phyloP scores from a whole-genome alignment of 352 stramenopile species.

The Aphanomyces stellatus region DNA sequence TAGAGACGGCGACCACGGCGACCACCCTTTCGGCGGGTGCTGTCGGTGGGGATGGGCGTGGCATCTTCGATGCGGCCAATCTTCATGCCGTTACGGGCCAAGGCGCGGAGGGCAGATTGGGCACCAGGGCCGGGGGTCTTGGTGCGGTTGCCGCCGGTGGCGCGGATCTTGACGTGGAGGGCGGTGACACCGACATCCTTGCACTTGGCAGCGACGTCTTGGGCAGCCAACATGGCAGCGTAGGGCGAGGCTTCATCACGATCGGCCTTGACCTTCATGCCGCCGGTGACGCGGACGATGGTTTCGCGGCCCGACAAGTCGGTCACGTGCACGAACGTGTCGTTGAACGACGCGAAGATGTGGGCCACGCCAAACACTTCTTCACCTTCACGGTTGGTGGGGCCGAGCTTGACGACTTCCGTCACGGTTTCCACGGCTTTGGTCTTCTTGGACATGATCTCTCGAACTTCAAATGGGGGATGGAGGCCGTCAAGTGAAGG shows the following conservation, averaged over 20 bases:
- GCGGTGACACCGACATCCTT: slow-evolving; percentile 98
- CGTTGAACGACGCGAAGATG: slow-evolving; percentile 99
- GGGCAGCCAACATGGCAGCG: slow-evolving; percentile 99
- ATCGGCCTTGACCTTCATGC: slow-evolving; percentile 99
- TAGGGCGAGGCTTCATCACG: slow-evolving; percentile 99
- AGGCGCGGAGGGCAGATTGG: slow-evolving; percentile 96
- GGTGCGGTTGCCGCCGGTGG: slow-evolving; percentile 98
- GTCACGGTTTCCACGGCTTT: slow-evolving; percentile 62
- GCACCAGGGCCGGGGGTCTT: slow-evolving; percentile 97
- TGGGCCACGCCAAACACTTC: slow-evolving; percentile 99
- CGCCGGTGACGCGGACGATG: slow-evolving; percentile 98
- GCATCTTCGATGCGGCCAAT: slow-evolving; percentile 99
- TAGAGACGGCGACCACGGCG: slow-evolving; percentile 99
- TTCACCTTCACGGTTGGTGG: slow-evolving; percentile 94
- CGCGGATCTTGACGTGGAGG: slow-evolving; percentile 99
- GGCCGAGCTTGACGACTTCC: slow-evolving; percentile 88
- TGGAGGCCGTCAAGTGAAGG: slow-evolving; percentile 10
- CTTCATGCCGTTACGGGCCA: slow-evolving; percentile 98
- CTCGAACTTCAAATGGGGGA: slow-evolving; percentile 2
- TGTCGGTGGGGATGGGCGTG: slow-evolving; percentile 99
- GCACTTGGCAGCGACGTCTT: slow-evolving; percentile 96
- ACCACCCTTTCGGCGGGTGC: slow-evolving; percentile 97
- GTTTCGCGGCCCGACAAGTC: slow-evolving; percentile 99
- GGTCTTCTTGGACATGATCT: slow-evolving; percentile 21
- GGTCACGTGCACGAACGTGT: slow-evolving; percentile 99